Base-by-base conservation (phyloP, 768 basidiomycete species). In the Scleroderma bovista region DNA sequence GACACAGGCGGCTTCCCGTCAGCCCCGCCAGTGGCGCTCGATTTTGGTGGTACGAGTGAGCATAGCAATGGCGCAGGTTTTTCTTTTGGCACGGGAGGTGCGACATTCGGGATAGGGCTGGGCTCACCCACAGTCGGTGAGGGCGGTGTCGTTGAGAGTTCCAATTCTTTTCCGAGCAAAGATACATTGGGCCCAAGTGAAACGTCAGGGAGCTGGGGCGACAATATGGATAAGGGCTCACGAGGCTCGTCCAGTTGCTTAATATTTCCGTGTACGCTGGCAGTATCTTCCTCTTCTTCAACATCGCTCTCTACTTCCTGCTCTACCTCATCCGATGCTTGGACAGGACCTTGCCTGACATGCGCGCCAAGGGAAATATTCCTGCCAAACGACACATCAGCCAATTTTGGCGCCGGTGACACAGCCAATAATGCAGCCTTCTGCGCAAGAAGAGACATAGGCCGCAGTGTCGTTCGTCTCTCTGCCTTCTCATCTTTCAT, bases 1-100 rank as follows among this genome's bases (percentile, higher is more conserved):
- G 58, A 59, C 40, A 65, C 53, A 2, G 61, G 63, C 0, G 63
- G 57, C 44, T 10, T 63, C 20, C 55, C 57, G 19, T 56, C 65
- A 38, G 57, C 40, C 11, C 61, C 59, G 10, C 59, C 44, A 39
- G 63, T 57, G 11, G 60, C 31, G 33, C 48, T 59, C 44, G 19
- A 50, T 46, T 50, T 61, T 2, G 61, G 59, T 38, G 54, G 59
- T 16, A 44, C 45, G 3, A 59, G 54, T 26, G 56, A 36, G n/a
- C 31, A 29, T 12, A 38, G 23, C 15, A 51, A 19, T 16, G 44
- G 52, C 46, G 57, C 60, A 23, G 59, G 50, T 24, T 63, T 64
- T 1, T 59, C 59, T 7, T 59, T 56, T 24, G 59, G 59, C n/a
- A 57, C 24, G 3, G 63, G 57, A 5, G 57, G 63, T 32, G 47